Percentiles rank a stretch among this genome's conserved stretches.
Evolutionary conservation across 1,284 basidiomycete genomes (phyloP).

Genomic region (Leccinum idahoense): DNA sequence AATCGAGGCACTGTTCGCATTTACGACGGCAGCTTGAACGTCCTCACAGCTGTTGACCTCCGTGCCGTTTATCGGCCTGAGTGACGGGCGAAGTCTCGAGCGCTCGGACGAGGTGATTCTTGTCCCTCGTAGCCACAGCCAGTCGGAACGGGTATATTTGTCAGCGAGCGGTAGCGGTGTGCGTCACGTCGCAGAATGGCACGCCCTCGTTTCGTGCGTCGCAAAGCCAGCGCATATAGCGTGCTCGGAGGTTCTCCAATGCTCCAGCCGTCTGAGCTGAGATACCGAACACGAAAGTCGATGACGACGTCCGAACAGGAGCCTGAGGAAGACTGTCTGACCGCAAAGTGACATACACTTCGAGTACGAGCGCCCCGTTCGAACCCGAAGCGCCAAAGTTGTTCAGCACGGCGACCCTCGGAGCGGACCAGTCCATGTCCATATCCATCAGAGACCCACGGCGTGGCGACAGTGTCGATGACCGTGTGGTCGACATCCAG

Average conservation of each 20-base stretch:
- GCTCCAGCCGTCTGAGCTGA: conserved; percentile 52
- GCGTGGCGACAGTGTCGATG: conserved; percentile 38
- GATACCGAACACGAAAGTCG: conserved; percentile 48
- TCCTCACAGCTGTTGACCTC: too few relatives aligned
- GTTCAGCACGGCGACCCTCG: conserved; percentile 56
- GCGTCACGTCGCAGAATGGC: too few relatives aligned
- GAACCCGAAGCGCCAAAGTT: conserved; percentile 75
- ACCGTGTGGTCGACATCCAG: conserved; percentile 44
- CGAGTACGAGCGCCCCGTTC: conserved; percentile 57
- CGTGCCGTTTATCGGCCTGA: conserved; percentile 21
- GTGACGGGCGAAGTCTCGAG: conserved; percentile 34
- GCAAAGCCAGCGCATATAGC: conserved; percentile 18
- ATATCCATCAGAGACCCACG: conserved; percentile 36
- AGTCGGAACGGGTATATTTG: conserved; percentile 46
- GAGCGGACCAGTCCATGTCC: conserved; percentile 16
- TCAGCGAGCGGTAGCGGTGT: too few relatives aligned
- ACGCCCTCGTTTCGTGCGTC: too few relatives aligned
- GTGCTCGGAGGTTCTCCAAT: conserved; percentile 41
- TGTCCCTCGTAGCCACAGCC: conserved; percentile 39
- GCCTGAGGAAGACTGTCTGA: conserved; percentile 4
- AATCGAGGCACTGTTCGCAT: too few relatives aligned
- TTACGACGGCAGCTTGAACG: too few relatives aligned
- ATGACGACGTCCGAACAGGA: conserved; percentile 1
- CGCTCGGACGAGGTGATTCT: conserved; percentile 41
- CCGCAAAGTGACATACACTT: conserved; percentile 38